Evolutionary conservation across 169 alveolate genomes (phyloP).

Genomic region (Plasmodium vivax): DNA sequence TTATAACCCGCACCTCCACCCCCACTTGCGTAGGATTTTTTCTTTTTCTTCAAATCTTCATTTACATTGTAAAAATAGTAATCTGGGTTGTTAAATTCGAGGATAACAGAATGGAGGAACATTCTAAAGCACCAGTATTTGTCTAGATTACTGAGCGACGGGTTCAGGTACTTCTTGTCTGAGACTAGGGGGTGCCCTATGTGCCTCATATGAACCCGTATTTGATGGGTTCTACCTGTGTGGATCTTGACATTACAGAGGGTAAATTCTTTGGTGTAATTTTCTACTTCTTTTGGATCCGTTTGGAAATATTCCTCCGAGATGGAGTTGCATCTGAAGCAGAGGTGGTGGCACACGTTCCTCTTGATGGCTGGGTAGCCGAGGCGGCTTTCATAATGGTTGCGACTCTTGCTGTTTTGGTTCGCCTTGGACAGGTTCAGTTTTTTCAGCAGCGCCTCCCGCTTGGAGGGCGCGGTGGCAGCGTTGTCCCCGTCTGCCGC

Average conservation of each 20-base stretch:
- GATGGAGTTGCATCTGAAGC: slow-evolving; percentile 55
- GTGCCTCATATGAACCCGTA: slow-evolving; percentile 83
- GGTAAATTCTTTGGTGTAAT: slow-evolving; percentile 78
- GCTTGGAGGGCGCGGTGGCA: background rate
- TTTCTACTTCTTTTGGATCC: slow-evolving; percentile 64
- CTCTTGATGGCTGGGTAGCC: slow-evolving; percentile 1
- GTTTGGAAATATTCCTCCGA: slow-evolving; percentile 66
- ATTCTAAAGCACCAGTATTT: slow-evolving; percentile 82
- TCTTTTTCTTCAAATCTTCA: slow-evolving; percentile 58
- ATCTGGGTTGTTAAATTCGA: slow-evolving; percentile 81
- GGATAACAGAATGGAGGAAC: slow-evolving; percentile 80
- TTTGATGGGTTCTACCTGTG: slow-evolving; percentile 84
- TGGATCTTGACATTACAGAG: slow-evolving; percentile 80
- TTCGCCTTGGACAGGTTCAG: background rate
- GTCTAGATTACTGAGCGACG: slow-evolving; percentile 74
- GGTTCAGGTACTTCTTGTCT: slow-evolving; percentile 79
- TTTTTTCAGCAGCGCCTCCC: background rate
- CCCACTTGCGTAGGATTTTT: background rate
- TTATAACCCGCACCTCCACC: background rate
- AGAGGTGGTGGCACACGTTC: slow-evolving; percentile 64
- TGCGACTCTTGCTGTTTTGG: background rate
- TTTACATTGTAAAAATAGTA: slow-evolving; percentile 36
- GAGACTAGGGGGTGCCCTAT: slow-evolving; percentile 83
- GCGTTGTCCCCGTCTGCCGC: background rate
- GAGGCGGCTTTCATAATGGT: background rate